Conservation (phyloP, 257 asterid genomes). For the Oldenlandia corymbosa region DNA sequence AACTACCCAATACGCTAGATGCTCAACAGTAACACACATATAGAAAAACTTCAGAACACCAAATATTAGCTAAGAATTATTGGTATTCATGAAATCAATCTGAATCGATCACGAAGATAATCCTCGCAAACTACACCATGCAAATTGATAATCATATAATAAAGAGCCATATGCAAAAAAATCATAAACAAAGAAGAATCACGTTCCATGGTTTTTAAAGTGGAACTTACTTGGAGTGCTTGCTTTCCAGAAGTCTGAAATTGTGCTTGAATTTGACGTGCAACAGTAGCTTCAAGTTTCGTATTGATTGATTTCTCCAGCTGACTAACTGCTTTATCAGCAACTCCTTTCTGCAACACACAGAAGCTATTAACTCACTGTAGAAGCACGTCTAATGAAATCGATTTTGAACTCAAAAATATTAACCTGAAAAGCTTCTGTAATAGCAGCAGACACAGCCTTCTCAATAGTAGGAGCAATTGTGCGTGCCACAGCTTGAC, state of each 20-base stretch:
- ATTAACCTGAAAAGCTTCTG: slow-evolving; percentile 81
- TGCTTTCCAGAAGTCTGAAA: slow-evolving; percentile 96
- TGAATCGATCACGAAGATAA: neutral
- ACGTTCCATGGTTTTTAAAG: neutral
- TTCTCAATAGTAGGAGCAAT: slow-evolving; percentile 72
- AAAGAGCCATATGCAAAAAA: neutral
- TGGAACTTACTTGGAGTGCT: slow-evolving; percentile 71
- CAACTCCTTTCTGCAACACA: slow-evolving; percentile 86
- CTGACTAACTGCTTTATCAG: slow-evolving; percentile 84
- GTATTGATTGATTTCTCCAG: slow-evolving; percentile 79
- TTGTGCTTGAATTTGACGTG: slow-evolving; percentile 81
- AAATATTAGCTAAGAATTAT: no score
- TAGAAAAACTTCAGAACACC: neutral
- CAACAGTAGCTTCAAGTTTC: slow-evolving; percentile 79
- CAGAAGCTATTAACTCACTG: slow-evolving; percentile 23
- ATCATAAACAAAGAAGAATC: neutral
- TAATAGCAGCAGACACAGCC: slow-evolving; percentile 54
- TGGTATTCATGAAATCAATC: no score
- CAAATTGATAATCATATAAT: neutral
- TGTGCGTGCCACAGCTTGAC: slow-evolving; percentile 74
- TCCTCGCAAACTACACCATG: neutral
- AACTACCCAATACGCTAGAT: neutral
- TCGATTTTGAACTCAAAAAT: slow-evolving; percentile 10
- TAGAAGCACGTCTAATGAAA: slow-evolving; percentile 2
- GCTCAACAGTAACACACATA: neutral